Base-by-base conservation (phyloP, 768 basidiomycete species). In the Boletus sp. region DNA sequence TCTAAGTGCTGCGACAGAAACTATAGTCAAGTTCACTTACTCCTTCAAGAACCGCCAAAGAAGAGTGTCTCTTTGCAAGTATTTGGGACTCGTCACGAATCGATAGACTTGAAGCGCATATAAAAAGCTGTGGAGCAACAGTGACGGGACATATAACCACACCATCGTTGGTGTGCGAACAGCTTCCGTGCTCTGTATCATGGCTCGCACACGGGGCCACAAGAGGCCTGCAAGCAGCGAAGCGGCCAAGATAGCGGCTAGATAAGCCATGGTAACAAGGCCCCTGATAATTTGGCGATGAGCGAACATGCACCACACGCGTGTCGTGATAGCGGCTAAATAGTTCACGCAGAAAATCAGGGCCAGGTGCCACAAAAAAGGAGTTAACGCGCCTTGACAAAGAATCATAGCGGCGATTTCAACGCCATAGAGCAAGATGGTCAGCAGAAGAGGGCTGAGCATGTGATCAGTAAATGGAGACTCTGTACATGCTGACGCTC, bases 241-340 rank as follows among this genome's bases (percentile, higher is more conserved):
- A 29, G 39, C 7, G 33, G 41, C 47, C 23, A 43, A 1, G 6
- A 41, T 9, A 19, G 33, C 29, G 3, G 34, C 1, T 10, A 50
- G 10, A 17, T 51, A 53, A 43, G 49, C 35, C 3, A 10, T 1
- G 27, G 40, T 23, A 5, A 51, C 53, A 29, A 60, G 27, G 1
- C 8, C 8, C 27, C 45, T 52, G 41, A 65, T 27, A 15, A 51
- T 4, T 1, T 6, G 41, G 11, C 29, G 43, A 11, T 35, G 44
- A 15, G 45, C 5, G 19, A 65, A 67, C 8, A 65, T n/a, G 41
- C 41, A 56, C 65, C 65, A 65, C 15, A 61, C 56, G 13, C 65
- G 65, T 15, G 53, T 39, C 8, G 48, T 55, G 30, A 65, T 50
- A 27, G 49, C 41, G 5, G 38, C 64, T 64, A n/a, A n/a, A 21